Conservation (phyloP, 768 basidiomycete species). For the Tricholoma terreum region DNA sequence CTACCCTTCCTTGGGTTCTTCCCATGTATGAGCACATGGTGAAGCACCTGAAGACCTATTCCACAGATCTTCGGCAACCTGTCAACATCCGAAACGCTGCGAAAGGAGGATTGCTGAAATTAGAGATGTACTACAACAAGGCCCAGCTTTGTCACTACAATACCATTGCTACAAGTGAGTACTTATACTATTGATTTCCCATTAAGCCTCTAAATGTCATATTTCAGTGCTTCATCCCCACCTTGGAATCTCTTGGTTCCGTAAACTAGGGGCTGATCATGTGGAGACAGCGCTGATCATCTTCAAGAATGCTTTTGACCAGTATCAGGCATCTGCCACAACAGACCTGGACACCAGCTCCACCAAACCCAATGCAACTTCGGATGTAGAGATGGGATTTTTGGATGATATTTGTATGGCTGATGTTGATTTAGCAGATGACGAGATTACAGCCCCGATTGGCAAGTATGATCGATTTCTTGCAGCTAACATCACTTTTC, state of each 20-base stretch:
- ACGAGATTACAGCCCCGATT: not conserved
- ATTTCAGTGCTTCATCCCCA: conserved; percentile 25
- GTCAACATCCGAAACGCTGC: conserved; percentile 18
- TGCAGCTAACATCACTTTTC: not conserved
- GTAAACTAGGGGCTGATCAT: not conserved
- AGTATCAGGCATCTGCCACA: not conserved
- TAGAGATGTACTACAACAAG: conserved; percentile 21
- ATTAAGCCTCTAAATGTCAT: not conserved
- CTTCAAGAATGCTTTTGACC: not conserved
- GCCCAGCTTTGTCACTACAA: conserved; percentile 24
- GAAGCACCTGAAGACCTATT: conserved; percentile 12
- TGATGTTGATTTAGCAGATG: not conserved
- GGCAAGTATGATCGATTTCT: conserved; percentile 3
- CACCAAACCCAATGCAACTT: not conserved
- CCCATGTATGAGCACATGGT: conserved; percentile 28
- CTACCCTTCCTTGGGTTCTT: conserved; percentile 30
- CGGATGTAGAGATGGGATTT: not conserved
- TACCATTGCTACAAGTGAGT: conserved; percentile 27
- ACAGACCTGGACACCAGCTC: not conserved
- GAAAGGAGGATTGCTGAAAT: conserved; percentile 21
- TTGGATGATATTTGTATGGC: conserved; percentile 2
- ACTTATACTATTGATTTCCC: not conserved
- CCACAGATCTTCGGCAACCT: not conserved
- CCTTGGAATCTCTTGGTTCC: conserved; percentile 10
- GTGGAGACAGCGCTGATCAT: not conserved